These are phyloP conservation scores for Trichophyton schoenleinii DNA, from an alignment of 2,329 filamentous ascomycete species.

Conservation along the genomic window DNA sequence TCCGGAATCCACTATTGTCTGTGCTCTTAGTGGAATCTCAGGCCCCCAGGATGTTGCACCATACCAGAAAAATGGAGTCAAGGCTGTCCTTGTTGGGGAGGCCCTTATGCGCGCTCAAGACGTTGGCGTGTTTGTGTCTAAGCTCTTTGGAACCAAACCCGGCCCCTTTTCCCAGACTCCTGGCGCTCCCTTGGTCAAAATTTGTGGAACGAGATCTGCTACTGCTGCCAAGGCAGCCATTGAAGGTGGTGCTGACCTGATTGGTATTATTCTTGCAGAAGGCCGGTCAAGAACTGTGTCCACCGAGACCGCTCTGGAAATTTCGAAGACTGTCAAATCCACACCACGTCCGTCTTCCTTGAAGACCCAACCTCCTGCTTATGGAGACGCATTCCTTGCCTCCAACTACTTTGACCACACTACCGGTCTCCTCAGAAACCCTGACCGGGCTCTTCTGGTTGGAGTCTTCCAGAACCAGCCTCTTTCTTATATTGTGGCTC, in stretches of 20 bases:
- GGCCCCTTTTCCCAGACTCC: slow-evolving; percentile 15
- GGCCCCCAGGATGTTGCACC: slow-evolving; percentile 75
- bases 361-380: slow-evolving; percentile 7
- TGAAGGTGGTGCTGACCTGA: slow-evolving; percentile 75
- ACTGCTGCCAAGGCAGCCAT: slow-evolving; percentile 72
- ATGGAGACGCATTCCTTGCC: slow-evolving; percentile 18
- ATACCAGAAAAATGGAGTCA: slow-evolving; percentile 79
- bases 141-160: slow-evolving; percentile 55
- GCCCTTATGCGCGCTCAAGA: slow-evolving; percentile 86
- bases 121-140: slow-evolving; percentile 67
- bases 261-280: slow-evolving; percentile 84
- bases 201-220: slow-evolving; percentile 77
- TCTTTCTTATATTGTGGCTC: slow-evolving; percentile 64
- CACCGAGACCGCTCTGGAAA: slow-evolving; percentile 64
- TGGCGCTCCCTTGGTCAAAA: slow-evolving; percentile 62
- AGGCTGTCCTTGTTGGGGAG: slow-evolving; percentile 87
- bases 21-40: slow-evolving; percentile 87
- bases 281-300: slow-evolving; percentile 68
- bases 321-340: slow-evolving; percentile 62
- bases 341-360: slow-evolving; percentile 22
- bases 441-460: slow-evolving; percentile 61
- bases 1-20: slow-evolving; percentile 73
- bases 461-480: slow-evolving; percentile 92
- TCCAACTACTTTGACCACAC: slow-evolving; percentile 60
- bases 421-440: slow-evolving; percentile 36